Conservation (phyloP, 2,329 filamentous ascomycete species). For the Xylariomycetidae sp. region DNA sequence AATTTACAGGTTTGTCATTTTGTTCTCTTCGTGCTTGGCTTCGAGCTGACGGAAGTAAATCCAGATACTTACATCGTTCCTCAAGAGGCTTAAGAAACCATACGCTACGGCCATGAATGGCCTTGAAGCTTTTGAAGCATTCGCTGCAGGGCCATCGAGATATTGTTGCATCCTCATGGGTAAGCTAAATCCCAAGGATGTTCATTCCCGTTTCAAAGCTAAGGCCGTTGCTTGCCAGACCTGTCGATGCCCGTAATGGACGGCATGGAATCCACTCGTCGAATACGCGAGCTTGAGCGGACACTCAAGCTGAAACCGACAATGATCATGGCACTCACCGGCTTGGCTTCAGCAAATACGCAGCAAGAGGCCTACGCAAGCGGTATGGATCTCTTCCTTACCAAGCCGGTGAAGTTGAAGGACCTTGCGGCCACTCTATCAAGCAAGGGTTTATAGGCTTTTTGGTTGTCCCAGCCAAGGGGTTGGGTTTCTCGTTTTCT, state of each 20-base stretch:
- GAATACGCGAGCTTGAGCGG: conserved; percentile 35
- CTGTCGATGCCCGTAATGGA: conserved; percentile 42
- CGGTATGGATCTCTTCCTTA: conserved; percentile 39
- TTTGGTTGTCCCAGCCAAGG: too few species aligned
- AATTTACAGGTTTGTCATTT: conserved; percentile 16
- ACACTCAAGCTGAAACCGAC: conserved; percentile 26
- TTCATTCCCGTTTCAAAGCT: too few species aligned
- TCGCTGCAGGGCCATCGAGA: conserved; percentile 14
- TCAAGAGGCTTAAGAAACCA: conserved; percentile 19
- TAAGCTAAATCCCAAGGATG: too few species aligned
- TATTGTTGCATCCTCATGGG: conserved; percentile 12
- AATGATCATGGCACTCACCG: conserved; percentile 37
- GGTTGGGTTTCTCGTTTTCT: too few species aligned
- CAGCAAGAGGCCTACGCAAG: conserved; percentile 38
- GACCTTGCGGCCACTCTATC: too few species aligned
- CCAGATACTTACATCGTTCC: conserved; percentile 23
- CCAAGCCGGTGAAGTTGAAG: conserved; percentile 36
- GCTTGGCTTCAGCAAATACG: conserved; percentile 34
- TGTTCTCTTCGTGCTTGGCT: too few species aligned
- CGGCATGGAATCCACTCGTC: conserved; percentile 32
- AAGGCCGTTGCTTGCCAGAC: conserved; percentile 22
- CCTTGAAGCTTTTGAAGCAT: conserved; percentile 30
- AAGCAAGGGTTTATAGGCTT: too few species aligned
- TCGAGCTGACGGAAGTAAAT: not conserved
- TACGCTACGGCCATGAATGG: conserved; percentile 30